These are phyloP conservation scores for Eucalyptus globulus DNA, from an alignment of 345 rosid genomes.

Conservation along the genomic window DNA sequence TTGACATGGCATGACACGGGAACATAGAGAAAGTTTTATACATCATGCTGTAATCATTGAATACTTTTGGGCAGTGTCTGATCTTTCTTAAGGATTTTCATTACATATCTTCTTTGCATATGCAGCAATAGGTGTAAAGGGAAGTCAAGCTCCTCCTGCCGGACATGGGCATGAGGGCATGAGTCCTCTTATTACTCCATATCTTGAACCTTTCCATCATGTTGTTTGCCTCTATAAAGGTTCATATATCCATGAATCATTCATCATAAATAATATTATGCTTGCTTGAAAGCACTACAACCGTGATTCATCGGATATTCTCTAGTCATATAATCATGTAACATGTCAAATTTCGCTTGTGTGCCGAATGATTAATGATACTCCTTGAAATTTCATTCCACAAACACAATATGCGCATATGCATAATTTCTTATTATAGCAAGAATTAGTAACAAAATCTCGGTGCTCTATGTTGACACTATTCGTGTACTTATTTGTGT, in stretches of 20 bases:
- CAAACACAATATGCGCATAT: neutral
- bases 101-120: neutral
- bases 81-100: neutral
- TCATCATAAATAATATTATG: neutral
- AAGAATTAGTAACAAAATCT: neutral
- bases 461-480: neutral
- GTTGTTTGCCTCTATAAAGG: neutral
- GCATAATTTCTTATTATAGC: neutral
- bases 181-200: neutral
- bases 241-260: too few species aligned
- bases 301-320: neutral
- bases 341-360: neutral
- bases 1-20: neutral
- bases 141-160: rapidly evolving
- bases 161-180: rapidly evolving
- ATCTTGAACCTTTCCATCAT: neutral
- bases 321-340: neutral
- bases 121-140: neutral
- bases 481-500: neutral
- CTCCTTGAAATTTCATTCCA: neutral
- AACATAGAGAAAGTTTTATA: neutral
- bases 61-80: neutral
- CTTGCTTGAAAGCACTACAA: neutral
- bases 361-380: neutral
- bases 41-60: neutral